Conservation (phyloP, 73 alveolate genomes). For the Blepharisma stoltei region DNA sequence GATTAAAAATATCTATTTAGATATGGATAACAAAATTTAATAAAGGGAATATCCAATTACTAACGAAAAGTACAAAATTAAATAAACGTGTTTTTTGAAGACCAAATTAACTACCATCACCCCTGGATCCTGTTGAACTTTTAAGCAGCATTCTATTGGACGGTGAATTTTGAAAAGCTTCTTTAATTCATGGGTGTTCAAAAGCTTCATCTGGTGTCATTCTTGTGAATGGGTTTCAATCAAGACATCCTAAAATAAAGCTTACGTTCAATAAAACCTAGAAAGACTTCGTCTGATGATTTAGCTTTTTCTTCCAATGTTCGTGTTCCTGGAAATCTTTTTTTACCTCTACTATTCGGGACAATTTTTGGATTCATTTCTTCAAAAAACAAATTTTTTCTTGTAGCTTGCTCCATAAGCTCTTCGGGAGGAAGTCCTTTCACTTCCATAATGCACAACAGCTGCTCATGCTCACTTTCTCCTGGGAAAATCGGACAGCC, state of each 20-base stretch:
- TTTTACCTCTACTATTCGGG: slow-evolving; percentile 14
- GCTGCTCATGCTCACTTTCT: slow-evolving; percentile 77
- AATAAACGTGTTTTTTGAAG: no score
- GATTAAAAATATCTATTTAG: no score
- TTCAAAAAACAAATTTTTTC: slow-evolving; percentile 49
- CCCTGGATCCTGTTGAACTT: no score
- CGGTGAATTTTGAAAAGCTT: no score
- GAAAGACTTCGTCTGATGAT: background rate
- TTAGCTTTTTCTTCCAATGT: background rate
- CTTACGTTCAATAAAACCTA: slow-evolving; percentile 2
- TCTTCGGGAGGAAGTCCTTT: slow-evolving; percentile 77
- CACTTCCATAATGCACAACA: slow-evolving; percentile 76
- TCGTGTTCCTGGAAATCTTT: slow-evolving; percentile 8
- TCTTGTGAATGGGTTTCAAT: slow-evolving; percentile 5
- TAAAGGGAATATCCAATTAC: no score
- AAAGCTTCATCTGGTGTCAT: slow-evolving; percentile 31
- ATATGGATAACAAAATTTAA: no score
- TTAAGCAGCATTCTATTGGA: no score
- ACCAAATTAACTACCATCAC: no score
- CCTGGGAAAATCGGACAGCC: slow-evolving; percentile 93
- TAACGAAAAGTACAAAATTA: no score
- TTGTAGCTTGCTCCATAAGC: slow-evolving; percentile 52
- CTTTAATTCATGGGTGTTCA: slow-evolving; percentile 8
- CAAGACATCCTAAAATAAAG: slow-evolving; percentile 6
- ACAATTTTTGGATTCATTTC: slow-evolving; percentile 26